These are phyloP conservation scores for Trichoderma harzianum DNA, from an alignment of 2,329 filamentous ascomycete genomes.

Conservation along the genomic window DNA sequence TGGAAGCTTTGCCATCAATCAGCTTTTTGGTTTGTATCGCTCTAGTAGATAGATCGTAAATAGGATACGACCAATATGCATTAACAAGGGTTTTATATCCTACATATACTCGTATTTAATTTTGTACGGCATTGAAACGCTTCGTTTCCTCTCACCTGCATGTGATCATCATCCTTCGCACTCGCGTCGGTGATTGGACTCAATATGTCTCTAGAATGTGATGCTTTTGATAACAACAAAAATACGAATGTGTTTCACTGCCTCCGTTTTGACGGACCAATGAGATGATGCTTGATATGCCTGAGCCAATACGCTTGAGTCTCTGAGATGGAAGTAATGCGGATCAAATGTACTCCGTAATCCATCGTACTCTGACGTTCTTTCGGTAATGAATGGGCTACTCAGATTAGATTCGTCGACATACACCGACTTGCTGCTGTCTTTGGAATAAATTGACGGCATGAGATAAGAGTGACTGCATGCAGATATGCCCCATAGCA, in stretches of 20 bases:
- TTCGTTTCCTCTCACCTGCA: background rate
- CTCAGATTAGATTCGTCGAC: background rate
- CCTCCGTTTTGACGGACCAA: background rate
- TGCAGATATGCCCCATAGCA: background rate
- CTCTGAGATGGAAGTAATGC: background rate
- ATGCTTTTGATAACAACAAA: background rate
- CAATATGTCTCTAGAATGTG: background rate
- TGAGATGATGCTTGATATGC: background rate
- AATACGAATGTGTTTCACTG: background rate
- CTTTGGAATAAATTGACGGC: background rate
- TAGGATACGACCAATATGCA: slow-evolving; percentile 2
- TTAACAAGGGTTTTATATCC: background rate
- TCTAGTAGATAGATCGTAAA: background rate
- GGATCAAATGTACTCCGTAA: background rate
- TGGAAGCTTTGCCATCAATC: background rate
- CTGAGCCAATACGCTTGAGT: background rate
- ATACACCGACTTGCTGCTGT: background rate
- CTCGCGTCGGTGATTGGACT: background rate
- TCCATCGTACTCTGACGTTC: background rate
- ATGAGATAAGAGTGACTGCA: background rate
- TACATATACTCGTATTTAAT: too few species aligned
- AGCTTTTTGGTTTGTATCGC: background rate
- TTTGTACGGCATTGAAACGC: background rate
- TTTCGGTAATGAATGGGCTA: background rate
- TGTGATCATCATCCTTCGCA: background rate